Evolutionary conservation across 2,329 filamentous ascomycete species (phyloP).

Genomic region (Sporothrix schenckii): DNA sequence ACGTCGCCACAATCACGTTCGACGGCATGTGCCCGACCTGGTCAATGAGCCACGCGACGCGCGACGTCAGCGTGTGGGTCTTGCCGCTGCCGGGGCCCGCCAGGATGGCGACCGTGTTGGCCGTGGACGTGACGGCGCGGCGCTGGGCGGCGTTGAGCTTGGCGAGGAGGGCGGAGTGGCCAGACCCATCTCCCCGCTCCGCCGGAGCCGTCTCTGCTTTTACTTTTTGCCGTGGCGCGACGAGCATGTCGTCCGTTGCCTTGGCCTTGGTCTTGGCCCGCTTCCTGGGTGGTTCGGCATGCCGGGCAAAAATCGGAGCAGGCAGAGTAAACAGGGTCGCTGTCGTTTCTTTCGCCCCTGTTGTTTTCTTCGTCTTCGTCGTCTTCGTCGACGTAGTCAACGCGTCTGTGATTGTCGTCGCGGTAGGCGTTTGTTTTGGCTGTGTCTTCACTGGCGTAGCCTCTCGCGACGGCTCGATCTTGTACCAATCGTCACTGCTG

Average conservation of each 20-base stretch:
- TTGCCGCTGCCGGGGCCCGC: constrained; percentile 77
- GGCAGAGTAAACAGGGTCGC: too few relatives aligned
- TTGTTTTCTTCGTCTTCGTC: too few relatives aligned
- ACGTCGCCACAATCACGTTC: constrained; percentile 93
- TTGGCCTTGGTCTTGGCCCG: not conserved
- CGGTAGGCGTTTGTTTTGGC: not conserved
- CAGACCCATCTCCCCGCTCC: too few relatives aligned
- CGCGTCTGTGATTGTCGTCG: not conserved
- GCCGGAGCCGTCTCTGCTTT: not conserved
- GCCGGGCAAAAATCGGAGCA: not conserved
- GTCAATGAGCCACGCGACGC: constrained; percentile 84
- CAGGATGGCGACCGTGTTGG: constrained; percentile 64
- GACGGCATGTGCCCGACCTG: constrained; percentile 72
- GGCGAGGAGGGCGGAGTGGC: constrained; percentile 40
- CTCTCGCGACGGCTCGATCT: not conserved
- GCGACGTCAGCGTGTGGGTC: constrained; percentile 90
- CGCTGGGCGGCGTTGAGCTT: constrained; percentile 60
- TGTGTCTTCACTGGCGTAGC: not conserved
- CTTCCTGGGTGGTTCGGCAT: not conserved
- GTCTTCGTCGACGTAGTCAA: constrained; percentile 6
- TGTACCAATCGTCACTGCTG: not conserved
- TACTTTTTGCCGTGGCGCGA: not conserved
- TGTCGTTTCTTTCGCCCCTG: too few relatives aligned
- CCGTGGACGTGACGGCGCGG: constrained; percentile 57
- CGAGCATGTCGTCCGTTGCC: constrained; percentile 8